These are phyloP conservation scores for Dinochytrium kinnereticum DNA, from an alignment of 371 early-diverging fungal genomes.

Conservation along the genomic window DNA sequence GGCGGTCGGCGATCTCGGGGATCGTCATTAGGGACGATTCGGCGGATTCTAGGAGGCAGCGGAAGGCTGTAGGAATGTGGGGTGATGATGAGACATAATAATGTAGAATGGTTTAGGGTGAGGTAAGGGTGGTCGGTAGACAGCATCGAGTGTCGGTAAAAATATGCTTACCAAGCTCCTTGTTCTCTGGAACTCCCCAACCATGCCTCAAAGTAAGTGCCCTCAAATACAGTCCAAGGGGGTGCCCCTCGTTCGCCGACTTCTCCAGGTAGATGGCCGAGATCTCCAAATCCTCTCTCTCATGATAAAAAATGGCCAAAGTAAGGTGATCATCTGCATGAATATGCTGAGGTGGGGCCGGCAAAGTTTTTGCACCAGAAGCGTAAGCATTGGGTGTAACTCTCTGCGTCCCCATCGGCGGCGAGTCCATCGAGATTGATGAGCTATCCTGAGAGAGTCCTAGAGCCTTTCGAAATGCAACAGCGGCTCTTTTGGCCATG, in stretches of 20 bases:
- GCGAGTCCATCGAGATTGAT: not conserved
- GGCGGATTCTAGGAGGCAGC: slow-evolving; percentile 14
- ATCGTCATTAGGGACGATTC: slow-evolving; percentile 21
- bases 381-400: slow-evolving; percentile 4
- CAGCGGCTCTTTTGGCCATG: not conserved
- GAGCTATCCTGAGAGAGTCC: not conserved
- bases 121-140: not conserved
- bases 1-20: slow-evolving; percentile 10
- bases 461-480: not conserved
- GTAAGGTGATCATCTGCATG: slow-evolving; percentile 23
- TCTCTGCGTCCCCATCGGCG: no score
- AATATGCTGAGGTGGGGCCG: slow-evolving; percentile 28
- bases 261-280: slow-evolving; percentile 32
- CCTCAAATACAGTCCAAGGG: slow-evolving; percentile 37
- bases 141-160: not conserved
- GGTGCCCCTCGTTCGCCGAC: slow-evolving; percentile 27
- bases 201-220: slow-evolving; percentile 42
- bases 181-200: slow-evolving; percentile 35
- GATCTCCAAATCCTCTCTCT: slow-evolving; percentile 26
- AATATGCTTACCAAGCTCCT: slow-evolving; percentile 16
- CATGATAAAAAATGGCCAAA: slow-evolving; percentile 46
- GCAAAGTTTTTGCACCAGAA: slow-evolving; percentile 1
- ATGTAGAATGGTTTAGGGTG: no score
- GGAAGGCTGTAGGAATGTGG: slow-evolving; percentile 13
- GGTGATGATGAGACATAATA: no score